phyloP scores from a whole-genome alignment of 2,329 filamentous ascomycete species.

The Dryadomyces sulphureus region DNA sequence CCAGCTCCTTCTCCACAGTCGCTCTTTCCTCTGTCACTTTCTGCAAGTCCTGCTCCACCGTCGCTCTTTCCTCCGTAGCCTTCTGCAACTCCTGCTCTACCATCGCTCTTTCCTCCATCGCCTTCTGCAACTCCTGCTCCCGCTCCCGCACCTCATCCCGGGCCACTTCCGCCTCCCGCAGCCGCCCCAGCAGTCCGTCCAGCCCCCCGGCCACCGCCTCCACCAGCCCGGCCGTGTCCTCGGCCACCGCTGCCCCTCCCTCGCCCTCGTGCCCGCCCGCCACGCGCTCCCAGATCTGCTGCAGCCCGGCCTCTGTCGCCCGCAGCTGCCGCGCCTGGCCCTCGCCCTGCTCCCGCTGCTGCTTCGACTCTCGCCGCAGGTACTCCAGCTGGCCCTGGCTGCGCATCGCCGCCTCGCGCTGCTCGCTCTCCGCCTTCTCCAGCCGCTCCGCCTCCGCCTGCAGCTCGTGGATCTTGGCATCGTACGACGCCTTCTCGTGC shows the following conservation, averaged over 20 bases:
- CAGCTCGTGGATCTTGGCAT: constrained; percentile 53
- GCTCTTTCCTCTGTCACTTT: constrained; percentile 31
- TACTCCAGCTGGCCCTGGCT: constrained; percentile 48
- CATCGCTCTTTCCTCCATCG: not conserved
- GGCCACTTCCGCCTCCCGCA: constrained; percentile 47
- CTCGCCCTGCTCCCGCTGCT: constrained; percentile 45
- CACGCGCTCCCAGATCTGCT: constrained; percentile 24
- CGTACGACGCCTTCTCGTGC: constrained; percentile 58
- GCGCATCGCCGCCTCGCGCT: constrained; percentile 41
- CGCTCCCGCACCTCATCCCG: constrained; percentile 47
- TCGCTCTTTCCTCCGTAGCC: not conserved
- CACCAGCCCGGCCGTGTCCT: constrained; percentile 30
- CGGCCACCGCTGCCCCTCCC: constrained; percentile 23
- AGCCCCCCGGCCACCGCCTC: constrained; percentile 44
- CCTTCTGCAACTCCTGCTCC: constrained; percentile 35
- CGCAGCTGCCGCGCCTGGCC: constrained; percentile 40
- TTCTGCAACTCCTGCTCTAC: too few species aligned
- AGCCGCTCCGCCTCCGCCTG: constrained; percentile 56
- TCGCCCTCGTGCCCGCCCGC: not conserved
- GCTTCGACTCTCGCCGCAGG: constrained; percentile 42
- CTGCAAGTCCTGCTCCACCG: too few species aligned
- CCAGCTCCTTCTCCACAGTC: constrained; percentile 41
- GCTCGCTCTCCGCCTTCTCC: constrained; percentile 40
- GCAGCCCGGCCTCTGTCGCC: not conserved
- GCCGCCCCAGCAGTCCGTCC: constrained; percentile 43